Conservation (phyloP, 495 filamentous ascomycete genomes). For the Lichenothelia convexa region DNA sequence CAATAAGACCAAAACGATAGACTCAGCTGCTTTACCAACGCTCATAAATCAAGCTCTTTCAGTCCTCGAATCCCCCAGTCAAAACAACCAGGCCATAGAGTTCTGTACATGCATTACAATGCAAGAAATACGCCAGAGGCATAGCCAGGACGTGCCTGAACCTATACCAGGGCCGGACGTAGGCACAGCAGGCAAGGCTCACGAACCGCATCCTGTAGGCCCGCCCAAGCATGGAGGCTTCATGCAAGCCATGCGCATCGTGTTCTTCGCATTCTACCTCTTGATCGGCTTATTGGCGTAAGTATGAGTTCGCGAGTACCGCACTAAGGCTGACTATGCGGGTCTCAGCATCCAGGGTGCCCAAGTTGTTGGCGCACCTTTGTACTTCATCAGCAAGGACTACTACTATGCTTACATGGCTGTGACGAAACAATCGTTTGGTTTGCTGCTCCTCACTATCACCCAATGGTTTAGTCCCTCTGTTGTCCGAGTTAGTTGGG, state of each 20-base stretch:
- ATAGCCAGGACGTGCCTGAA: too few species aligned
- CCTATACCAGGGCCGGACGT: too few species aligned
- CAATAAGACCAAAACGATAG: too few species aligned
- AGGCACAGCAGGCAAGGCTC: too few species aligned
- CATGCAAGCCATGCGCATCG: conserved; percentile 44
- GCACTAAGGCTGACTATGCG: conserved; percentile 1
- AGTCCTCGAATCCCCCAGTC: too few species aligned
- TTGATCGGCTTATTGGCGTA: conserved; percentile 26
- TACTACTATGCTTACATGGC: conserved; percentile 65
- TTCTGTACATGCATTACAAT: too few species aligned
- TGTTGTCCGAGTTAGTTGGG: conserved; percentile 55
- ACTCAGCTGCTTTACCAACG: too few species aligned
- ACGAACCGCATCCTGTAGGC: conserved; percentile 38
- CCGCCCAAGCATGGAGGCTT: conserved; percentile 48
- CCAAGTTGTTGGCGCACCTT: conserved; percentile 48
- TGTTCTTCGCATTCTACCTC: conserved; percentile 49
- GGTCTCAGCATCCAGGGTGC: conserved; percentile 33
- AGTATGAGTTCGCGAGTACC: conserved; percentile 2
- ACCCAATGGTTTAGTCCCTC: conserved; percentile 73
- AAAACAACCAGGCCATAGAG: too few species aligned
- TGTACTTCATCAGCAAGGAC: conserved; percentile 51
- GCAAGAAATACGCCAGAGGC: too few species aligned
- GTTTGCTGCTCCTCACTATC: conserved; percentile 51
- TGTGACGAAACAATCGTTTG: conserved; percentile 58
- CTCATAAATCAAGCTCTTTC: too few species aligned